phyloP scores from a whole-genome alignment of 768 basidiomycete genomes.

The Boletus tylopilopsis region DNA sequence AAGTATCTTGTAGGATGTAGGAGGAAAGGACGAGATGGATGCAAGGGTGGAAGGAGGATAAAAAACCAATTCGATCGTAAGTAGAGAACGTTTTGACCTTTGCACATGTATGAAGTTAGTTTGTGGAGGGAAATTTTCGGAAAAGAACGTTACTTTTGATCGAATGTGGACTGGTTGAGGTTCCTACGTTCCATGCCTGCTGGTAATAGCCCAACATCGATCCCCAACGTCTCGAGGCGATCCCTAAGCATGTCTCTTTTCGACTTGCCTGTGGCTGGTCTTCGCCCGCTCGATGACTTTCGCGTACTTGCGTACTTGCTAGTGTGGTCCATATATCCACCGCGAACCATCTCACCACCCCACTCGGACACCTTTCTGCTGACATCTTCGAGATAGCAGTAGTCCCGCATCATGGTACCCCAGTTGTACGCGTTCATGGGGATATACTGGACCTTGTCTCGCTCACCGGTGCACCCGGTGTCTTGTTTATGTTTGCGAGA shows the following conservation, averaged over 20 bases:
- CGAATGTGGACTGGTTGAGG: constrained; percentile 80
- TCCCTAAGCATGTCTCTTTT: constrained; percentile 68
- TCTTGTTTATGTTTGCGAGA: constrained; percentile 62
- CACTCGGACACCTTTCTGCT: constrained; percentile 70
- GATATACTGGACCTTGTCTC: constrained; percentile 70
- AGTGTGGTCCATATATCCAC: constrained; percentile 43
- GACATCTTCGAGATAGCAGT: constrained; percentile 79
- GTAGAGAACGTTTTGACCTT: constrained; percentile 68
- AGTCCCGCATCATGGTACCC: constrained; percentile 89
- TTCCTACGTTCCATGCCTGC: constrained; percentile 78
- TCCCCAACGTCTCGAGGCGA: constrained; percentile 63
- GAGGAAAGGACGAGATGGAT: constrained; percentile 32
- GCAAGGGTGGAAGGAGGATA: constrained; percentile 50
- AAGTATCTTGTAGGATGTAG: constrained; percentile 47
- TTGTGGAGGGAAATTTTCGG: not conserved
- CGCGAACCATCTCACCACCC: constrained; percentile 65
- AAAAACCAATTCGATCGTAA: constrained; percentile 75
- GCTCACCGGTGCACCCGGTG: constrained; percentile 63
- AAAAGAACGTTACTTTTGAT: constrained; percentile 59
- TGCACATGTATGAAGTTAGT: constrained; percentile 16
- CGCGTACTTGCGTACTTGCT: constrained; percentile 16
- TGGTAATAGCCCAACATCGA: constrained; percentile 75
- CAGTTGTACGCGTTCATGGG: constrained; percentile 82
- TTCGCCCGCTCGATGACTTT: constrained; percentile 25
- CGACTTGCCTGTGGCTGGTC: constrained; percentile 31